phyloP scores from a whole-genome alignment of 2,329 filamentous ascomycete genomes.

The Fusarium hainanense region DNA sequence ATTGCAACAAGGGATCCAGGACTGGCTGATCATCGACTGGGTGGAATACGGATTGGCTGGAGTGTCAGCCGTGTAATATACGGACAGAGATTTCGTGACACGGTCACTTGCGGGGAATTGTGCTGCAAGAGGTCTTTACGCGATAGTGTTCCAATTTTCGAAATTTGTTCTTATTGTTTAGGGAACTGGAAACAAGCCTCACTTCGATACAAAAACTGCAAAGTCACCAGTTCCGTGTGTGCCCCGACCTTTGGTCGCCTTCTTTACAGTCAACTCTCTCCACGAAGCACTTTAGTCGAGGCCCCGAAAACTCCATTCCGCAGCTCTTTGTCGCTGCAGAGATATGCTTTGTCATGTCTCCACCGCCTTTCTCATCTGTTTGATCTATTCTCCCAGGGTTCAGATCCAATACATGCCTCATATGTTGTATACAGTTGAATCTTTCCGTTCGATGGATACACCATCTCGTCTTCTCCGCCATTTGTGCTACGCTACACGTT shows the following conservation, averaged over 20 bases:
- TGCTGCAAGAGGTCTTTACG: background rate
- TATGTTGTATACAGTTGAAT: constrained; percentile 38
- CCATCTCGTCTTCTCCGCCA: constrained; percentile 20
- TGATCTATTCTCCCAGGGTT: constrained; percentile 11
- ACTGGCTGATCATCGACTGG: constrained; percentile 4
- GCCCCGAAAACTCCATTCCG: constrained; percentile 39
- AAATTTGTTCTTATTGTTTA: constrained; percentile 38
- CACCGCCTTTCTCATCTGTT: constrained; percentile 7
- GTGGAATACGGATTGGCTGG: background rate
- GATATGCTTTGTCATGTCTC: constrained; percentile 29
- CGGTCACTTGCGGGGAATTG: background rate
- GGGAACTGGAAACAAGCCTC: constrained; percentile 29
- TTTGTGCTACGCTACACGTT: constrained; percentile 27
- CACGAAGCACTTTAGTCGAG: constrained; percentile 28
- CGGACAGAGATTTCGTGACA: background rate
- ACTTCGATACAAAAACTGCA: constrained; percentile 31
- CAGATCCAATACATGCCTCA: constrained; percentile 31
- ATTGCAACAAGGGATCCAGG: constrained; percentile 30
- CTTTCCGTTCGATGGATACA: constrained; percentile 17
- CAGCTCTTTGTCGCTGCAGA: constrained; percentile 39
- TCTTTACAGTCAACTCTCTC: constrained; percentile 27
- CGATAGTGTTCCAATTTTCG: constrained; percentile 26
- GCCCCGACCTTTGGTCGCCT: constrained; percentile 15
- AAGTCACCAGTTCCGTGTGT: constrained; percentile 15
- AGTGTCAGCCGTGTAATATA: background rate